A percentile compares a stretch with the other conserved stretches of the same genome.
Conservation (phyloP, 305 asterid species). For the Fraxinus greggii region DNA sequence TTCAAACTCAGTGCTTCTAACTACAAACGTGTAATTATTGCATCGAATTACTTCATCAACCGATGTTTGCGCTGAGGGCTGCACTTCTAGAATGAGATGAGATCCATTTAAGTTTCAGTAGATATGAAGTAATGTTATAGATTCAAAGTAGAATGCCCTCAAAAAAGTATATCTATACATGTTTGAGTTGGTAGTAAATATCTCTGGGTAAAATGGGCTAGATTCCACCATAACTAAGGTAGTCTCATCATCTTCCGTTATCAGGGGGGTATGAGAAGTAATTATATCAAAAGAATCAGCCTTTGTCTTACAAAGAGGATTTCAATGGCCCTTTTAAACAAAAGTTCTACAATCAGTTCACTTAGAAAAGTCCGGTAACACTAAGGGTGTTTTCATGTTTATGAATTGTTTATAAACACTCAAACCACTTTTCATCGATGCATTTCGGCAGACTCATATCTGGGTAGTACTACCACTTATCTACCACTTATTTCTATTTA, state of each 20-base stretch:
- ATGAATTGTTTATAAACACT: not conserved
- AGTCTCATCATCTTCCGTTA: not conserved
- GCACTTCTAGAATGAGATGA: not conserved
- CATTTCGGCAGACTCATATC: not conserved
- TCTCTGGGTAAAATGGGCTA: not conserved
- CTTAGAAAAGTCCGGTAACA: not conserved
- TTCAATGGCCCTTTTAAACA: not conserved
- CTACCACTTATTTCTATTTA: not conserved
- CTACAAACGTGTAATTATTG: not conserved
- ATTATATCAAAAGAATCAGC: not conserved
- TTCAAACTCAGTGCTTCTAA: not conserved
- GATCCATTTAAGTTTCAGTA: not conserved
- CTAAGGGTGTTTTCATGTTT: not conserved
- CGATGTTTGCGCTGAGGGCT: not conserved
- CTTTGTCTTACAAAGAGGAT: not conserved
- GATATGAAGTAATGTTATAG: not conserved
- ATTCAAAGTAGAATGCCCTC: not conserved
- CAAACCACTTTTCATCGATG: not conserved
- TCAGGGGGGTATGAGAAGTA: conserved; percentile 13
- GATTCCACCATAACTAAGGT: not conserved
- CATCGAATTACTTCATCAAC: not conserved
- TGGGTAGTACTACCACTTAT: not conserved
- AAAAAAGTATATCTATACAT: not conserved
- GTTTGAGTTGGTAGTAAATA: not conserved
- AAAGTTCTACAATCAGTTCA: not conserved